Evolutionary conservation across 768 basidiomycete species (phyloP), one percentile per base, ranked within the genome.

Genomic region (Phylloporus arenicola): DNA sequence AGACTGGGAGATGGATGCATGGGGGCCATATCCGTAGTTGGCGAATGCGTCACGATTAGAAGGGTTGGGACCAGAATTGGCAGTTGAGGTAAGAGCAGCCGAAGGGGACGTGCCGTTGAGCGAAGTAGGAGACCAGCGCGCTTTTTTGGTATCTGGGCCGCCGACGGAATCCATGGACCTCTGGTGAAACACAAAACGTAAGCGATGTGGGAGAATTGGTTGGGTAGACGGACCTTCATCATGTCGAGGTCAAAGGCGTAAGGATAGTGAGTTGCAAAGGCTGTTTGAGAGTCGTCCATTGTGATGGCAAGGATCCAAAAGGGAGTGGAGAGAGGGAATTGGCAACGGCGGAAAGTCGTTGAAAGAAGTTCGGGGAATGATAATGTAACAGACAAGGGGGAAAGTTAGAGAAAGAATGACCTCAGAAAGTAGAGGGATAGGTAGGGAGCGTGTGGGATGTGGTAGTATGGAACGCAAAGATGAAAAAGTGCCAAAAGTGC

Each of bases 181-280:
- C 90, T 92, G 70, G 11, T 27, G 30, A 30, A 48, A 54, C 6
- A 27, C 45, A 40, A 33, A 13, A 39, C 14, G 43, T 60, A 17
- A 52, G 48, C 13, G 31, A 37, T 35, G 24, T n/a, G 39, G 38
- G 45, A 20, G 25, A 31, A 39, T n/a, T 4, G 5, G 43, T 2
- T 9, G 19, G 43, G 14, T 42, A 47, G 22, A 67, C 74, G 14
- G 31, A 85, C 88, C 86, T 91, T 91, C 87, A 89, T 90, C 88
- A 91, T 90, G 71, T 91, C 88, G 79, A 90, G 74, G 65, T 90
- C 88, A 73, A 90, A 86, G 51, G 70, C 73, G 78, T 86, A 89
- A 55, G 79, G 76, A 68, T 89, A 88, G 62, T 83, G 84, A 43
- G 73, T 69, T 54, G 81, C 79, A 67, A 86, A 87, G 44, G 77